A percentile compares a stretch with the other conserved stretches of the same genome.
These are phyloP conservation scores for Strobilomyces confusus DNA, from an alignment of 768 basidiomycete genomes.

Conservation along the genomic window DNA sequence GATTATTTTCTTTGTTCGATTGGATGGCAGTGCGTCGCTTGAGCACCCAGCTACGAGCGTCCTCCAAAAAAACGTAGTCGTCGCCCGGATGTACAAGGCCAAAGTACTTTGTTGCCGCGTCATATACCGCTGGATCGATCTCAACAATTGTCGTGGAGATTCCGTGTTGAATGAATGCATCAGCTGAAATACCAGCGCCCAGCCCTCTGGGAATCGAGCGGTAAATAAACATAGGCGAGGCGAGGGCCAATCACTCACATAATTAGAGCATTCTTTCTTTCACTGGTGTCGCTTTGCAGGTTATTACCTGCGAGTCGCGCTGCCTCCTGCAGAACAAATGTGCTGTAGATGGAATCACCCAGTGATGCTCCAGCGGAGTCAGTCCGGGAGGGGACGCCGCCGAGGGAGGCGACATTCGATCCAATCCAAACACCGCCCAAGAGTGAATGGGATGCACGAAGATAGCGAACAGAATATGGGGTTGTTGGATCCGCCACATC, in stretches of 20 bases:
- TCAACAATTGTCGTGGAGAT: constrained; percentile 83
- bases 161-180: constrained; percentile 65
- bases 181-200: constrained; percentile 79
- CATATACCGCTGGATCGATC: constrained; percentile 88
- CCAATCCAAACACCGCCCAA: constrained; percentile 80
- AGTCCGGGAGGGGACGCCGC: constrained; percentile 37
- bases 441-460: constrained; percentile 63
- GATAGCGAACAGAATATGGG: constrained; percentile 53
- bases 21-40: constrained; percentile 34
- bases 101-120: constrained; percentile 76
- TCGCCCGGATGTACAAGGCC: constrained; percentile 64
- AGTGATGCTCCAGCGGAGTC: constrained; percentile 54
- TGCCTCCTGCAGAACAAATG: constrained; percentile 87
- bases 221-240: constrained; percentile 3
- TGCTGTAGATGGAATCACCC: constrained; percentile 77
- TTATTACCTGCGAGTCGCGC: constrained; percentile 63
- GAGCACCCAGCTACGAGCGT: constrained; percentile 69
- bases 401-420: constrained; percentile 40
- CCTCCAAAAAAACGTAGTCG: constrained; percentile 64
- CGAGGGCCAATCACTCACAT: constrained; percentile 49
- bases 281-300: constrained; percentile 31
- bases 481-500: constrained; percentile 25
- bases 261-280: constrained; percentile 54
- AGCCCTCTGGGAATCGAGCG: constrained; percentile 59
- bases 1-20: constrained; percentile 13